phyloP scores from a whole-genome alignment of 345 rosid species.

The Pugionium dolabratum region DNA sequence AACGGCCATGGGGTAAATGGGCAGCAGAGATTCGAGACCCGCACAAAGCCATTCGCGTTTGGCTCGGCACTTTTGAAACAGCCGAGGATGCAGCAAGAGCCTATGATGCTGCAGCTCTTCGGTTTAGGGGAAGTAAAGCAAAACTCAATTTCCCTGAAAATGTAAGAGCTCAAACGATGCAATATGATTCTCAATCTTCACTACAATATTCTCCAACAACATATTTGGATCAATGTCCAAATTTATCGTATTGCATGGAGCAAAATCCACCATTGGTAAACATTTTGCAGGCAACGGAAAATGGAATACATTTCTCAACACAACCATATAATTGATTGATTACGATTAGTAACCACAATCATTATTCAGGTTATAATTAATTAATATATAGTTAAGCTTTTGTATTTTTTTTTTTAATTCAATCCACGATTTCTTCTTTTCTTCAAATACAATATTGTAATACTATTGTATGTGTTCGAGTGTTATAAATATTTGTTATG shows the following conservation, averaged over 20 bases:
- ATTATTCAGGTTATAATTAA: neutral
- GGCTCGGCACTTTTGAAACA: slow-evolving; percentile 54
- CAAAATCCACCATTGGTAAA: slow-evolving; percentile 1
- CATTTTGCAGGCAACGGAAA: neutral
- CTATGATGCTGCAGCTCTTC: slow-evolving; percentile 71
- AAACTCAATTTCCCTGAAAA: slow-evolving; percentile 41
- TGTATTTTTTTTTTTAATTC: neutral
- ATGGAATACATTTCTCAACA: neutral
- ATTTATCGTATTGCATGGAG: neutral
- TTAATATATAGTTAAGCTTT: neutral
- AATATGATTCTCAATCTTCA: slow-evolving; percentile 9
- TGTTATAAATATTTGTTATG: neutral
- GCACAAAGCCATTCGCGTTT: slow-evolving; percentile 72
- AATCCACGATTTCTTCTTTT: neutral
- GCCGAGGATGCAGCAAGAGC: slow-evolving; percentile 66
- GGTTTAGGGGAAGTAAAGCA: slow-evolving; percentile 81
- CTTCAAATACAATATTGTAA: neutral
- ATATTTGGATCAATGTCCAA: slow-evolving; percentile 13
- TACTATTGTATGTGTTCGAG: neutral
- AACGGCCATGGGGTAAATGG: no score
- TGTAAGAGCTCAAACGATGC: neutral
- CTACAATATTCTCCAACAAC: neutral
- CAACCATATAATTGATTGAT: neutral
- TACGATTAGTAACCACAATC: neutral
- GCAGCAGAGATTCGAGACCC: slow-evolving; percentile 57